Evolutionary conservation across 805 yeast genomes (phyloP).

Genomic region (Kazachstania taianensis): DNA sequence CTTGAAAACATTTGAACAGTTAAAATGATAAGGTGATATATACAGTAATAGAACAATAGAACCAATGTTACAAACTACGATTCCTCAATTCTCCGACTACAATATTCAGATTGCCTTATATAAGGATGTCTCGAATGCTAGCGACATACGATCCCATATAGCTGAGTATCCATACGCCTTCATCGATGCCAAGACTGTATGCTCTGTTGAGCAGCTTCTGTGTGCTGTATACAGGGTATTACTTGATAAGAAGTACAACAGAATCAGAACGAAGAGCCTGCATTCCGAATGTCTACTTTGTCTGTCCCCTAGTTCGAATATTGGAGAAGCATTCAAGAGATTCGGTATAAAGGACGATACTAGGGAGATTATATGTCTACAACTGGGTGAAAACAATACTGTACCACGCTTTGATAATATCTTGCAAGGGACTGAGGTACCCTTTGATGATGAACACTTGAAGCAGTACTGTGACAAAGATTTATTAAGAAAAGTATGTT

Average conservation of each 20-base stretch:
- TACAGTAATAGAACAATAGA: too few relatives aligned
- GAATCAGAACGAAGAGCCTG: conserved; percentile 50
- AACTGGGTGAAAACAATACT: conserved; percentile 9
- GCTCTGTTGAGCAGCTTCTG: conserved; percentile 52
- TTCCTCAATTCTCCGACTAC: conserved; percentile 40
- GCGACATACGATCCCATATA: conserved; percentile 34
- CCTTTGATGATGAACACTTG: conserved; percentile 28
- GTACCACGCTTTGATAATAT: conserved; percentile 4
- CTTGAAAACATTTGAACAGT: not conserved
- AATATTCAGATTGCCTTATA: conserved; percentile 36
- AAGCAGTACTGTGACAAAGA: conserved; percentile 27
- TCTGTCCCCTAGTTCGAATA: conserved; percentile 59
- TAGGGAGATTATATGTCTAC: conserved; percentile 30
- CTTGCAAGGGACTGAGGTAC: conserved; percentile 30
- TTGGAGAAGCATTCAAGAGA: conserved; percentile 54
- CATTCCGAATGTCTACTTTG: conserved; percentile 66
- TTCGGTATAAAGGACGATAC: conserved; percentile 56
- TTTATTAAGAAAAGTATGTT: conserved; percentile 27
- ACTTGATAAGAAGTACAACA: conserved; percentile 37
- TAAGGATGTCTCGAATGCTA: conserved; percentile 35
- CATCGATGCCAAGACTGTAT: conserved; percentile 47
- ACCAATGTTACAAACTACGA: conserved; percentile 9
- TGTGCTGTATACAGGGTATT: conserved; percentile 54
- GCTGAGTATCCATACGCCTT: conserved; percentile 52
- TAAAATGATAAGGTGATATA: not conserved